Conservation (phyloP, 1,139 yeast species). For the Entelexis sorbosivorans region DNA sequence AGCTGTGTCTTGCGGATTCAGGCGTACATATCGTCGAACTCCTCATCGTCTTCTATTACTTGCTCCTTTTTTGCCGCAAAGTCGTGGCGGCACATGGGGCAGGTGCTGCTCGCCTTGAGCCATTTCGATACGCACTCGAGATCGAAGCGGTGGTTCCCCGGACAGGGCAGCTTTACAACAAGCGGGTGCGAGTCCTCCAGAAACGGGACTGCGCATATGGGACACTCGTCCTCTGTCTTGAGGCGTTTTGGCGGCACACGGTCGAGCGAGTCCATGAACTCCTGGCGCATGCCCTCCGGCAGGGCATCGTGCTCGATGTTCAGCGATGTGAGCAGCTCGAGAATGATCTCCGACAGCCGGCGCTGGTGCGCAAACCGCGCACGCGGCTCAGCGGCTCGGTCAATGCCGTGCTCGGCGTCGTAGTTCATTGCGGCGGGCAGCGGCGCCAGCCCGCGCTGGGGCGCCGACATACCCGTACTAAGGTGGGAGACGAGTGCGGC, state of each 20-base stretch:
- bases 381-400: not conserved
- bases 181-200: constrained; percentile 67
- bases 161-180: constrained; percentile 71
- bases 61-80: constrained; percentile 42
- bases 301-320: not conserved
- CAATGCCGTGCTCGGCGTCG: constrained; percentile 9
- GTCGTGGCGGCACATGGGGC: constrained; percentile 79
- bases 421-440: not conserved
- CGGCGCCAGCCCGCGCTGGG: not conserved
- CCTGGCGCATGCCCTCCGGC: constrained; percentile 32
- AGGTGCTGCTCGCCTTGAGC: constrained; percentile 67
- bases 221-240: constrained; percentile 54
- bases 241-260: constrained; percentile 47
- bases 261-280: constrained; percentile 63
- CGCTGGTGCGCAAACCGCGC: not conserved
- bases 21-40: constrained; percentile 72
- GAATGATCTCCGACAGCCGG: constrained; percentile 7
- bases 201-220: constrained; percentile 71
- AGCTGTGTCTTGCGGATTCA: too few relatives aligned
- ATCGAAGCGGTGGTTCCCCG: constrained; percentile 61
- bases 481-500: not conserved
- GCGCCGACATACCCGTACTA: not conserved
- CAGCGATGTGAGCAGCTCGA: not conserved
- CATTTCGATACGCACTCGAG: constrained; percentile 86
- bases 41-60: constrained; percentile 40